Evolutionary conservation across 257 asterid species (phyloP).

Genomic region (Ballota nigra): DNA sequence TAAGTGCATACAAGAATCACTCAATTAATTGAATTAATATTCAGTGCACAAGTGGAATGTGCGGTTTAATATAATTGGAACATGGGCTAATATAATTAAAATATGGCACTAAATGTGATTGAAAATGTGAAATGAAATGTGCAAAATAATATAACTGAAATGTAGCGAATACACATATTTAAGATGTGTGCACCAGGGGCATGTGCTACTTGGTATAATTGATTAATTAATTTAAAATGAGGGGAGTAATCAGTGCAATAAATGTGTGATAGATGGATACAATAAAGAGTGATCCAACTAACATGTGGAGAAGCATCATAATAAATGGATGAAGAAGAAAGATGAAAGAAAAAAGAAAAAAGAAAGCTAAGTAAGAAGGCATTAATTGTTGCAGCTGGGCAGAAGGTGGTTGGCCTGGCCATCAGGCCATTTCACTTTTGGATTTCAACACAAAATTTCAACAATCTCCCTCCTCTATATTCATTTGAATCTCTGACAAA

Average conservation of each 20-base stretch:
- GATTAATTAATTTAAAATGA: neutral
- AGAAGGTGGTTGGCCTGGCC: slow-evolving; percentile 22
- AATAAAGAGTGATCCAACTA: slow-evolving; percentile 35
- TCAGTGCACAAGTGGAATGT: no score
- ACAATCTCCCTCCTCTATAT: neutral
- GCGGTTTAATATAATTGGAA: no score
- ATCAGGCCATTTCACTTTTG: neutral
- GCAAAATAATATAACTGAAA: no score
- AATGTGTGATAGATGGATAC: slow-evolving; percentile 25
- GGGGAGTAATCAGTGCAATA: slow-evolving; percentile 19
- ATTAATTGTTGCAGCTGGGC: slow-evolving; percentile 33
- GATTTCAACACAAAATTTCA: neutral
- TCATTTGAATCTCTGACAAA: neutral
- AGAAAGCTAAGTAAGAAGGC: slow-evolving; percentile 19
- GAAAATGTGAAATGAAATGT: no score
- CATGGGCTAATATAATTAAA: no score
- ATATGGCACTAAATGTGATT: no score
- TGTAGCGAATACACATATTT: no score
- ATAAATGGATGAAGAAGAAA: slow-evolving; percentile 13
- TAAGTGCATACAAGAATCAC: no score
- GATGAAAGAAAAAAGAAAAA: no score
- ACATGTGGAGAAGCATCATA: slow-evolving; percentile 24
- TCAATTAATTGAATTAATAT: no score
- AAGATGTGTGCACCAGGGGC: no score
- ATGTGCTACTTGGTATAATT: neutral